Conservation (phyloP, 495 filamentous ascomycete genomes). For the Tetracladium marchalianum region DNA sequence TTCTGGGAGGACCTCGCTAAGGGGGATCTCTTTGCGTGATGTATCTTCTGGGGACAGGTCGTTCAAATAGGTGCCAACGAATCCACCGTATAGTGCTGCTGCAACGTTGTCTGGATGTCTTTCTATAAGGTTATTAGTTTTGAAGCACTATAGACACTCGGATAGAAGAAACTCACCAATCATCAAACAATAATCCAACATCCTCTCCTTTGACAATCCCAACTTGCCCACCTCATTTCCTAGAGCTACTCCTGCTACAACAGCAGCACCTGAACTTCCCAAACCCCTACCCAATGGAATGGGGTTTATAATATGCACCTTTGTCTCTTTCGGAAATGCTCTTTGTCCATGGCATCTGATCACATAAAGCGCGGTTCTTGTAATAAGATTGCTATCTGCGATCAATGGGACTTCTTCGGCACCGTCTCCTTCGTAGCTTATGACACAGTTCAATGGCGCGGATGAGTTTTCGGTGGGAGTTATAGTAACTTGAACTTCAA, state of each 20-base stretch:
- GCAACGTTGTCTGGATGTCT: constrained; percentile 96
- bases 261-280: constrained; percentile 86
- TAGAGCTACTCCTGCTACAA: constrained; percentile 86
- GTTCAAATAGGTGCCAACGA: constrained; percentile 90
- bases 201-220: constrained; percentile 64
- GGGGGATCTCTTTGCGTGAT: constrained; percentile 82
- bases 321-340: constrained; percentile 73
- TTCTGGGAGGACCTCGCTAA: constrained; percentile 82
- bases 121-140: constrained; percentile 38
- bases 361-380: constrained; percentile 83
- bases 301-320: constrained; percentile 84
- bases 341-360: constrained; percentile 80
- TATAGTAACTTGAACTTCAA: constrained; percentile 72
- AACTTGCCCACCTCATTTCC: constrained; percentile 82
- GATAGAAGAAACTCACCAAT: constrained; percentile 42
- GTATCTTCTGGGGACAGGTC: constrained; percentile 79
- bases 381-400: constrained; percentile 80
- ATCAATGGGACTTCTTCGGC: constrained; percentile 63
- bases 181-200: constrained; percentile 95
- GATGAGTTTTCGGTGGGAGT: constrained; percentile 41
- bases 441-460: constrained; percentile 68
- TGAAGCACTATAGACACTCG: background rate
- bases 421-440: constrained; percentile 81
- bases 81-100: constrained; percentile 90
- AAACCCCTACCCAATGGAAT: constrained; percentile 87